phyloP scores from a whole-genome alignment of 2,329 filamentous ascomycete species.

The Penicillium sp. region DNA sequence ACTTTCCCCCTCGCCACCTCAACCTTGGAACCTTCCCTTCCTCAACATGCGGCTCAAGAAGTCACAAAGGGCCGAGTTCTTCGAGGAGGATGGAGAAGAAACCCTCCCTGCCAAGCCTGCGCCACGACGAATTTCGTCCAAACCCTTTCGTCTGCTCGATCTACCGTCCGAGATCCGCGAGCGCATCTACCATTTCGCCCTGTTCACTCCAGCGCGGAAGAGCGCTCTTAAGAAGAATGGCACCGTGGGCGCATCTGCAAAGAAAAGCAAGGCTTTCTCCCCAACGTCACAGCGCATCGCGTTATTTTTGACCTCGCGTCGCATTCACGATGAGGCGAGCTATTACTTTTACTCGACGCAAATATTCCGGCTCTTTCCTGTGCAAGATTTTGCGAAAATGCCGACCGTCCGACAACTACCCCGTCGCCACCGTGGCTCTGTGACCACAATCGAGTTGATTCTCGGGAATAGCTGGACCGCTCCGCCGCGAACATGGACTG shows the following conservation, averaged over 20 bases:
- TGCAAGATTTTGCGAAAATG: slow-evolving; percentile 53
- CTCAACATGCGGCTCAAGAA: slow-evolving; percentile 27
- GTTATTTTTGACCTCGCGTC: slow-evolving; percentile 47
- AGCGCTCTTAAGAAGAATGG: slow-evolving; percentile 31
- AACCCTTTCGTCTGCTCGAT: slow-evolving; percentile 56
- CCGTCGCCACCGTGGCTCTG: slow-evolving; percentile 53
- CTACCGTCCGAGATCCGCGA: slow-evolving; percentile 58
- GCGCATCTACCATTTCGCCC: slow-evolving; percentile 53
- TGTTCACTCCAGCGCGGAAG: slow-evolving; percentile 44
- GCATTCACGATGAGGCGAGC: slow-evolving; percentile 56
- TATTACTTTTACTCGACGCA: slow-evolving; percentile 56
- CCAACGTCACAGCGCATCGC: slow-evolving; percentile 42
- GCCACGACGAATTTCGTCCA: slow-evolving; percentile 15
- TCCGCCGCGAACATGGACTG: slow-evolving; percentile 59
- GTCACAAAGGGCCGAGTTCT: slow-evolving; percentile 16
- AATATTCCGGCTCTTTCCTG: slow-evolving; percentile 58
- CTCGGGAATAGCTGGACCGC: slow-evolving; percentile 63
- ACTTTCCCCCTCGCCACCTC: slow-evolving; percentile 19
- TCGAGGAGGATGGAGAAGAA: slow-evolving; percentile 19
- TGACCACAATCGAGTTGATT: slow-evolving; percentile 60
- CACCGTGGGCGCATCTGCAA: slow-evolving; percentile 43
- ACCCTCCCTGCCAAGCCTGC: slow-evolving; percentile 25
- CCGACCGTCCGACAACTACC: slow-evolving; percentile 55
- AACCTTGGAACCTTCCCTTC: slow-evolving; percentile 5
- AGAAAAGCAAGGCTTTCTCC: slow-evolving; percentile 39